Evolutionary conservation across 139 green algal genomes (phyloP).

Genomic region (Yamagishiella unicocca): DNA sequence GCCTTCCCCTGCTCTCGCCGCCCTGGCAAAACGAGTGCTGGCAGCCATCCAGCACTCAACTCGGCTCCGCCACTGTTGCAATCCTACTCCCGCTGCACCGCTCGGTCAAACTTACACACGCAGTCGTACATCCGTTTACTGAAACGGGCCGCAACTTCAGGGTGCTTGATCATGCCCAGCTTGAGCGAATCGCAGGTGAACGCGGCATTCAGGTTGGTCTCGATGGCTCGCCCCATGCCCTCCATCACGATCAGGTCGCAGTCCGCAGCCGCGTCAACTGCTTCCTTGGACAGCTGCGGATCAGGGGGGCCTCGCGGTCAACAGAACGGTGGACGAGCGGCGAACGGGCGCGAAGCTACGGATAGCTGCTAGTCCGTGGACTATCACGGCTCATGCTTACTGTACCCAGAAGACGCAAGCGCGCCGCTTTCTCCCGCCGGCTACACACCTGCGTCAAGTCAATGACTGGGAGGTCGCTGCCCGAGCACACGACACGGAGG

Average conservation of each 20-base stretch:
- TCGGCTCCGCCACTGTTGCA: too few species aligned
- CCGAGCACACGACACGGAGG: constrained; percentile 79
- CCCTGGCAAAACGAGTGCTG: too few species aligned
- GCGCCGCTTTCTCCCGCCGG: too few species aligned
- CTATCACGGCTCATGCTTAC: too few species aligned
- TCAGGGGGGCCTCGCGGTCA: too few species aligned
- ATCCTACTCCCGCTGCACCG: not conserved
- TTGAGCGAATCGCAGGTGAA: constrained; percentile 78
- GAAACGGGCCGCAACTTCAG: constrained; percentile 80
- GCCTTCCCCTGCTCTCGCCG: too few species aligned
- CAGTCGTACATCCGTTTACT: constrained; percentile 86
- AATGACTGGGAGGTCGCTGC: constrained; percentile 89
- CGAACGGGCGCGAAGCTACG: too few species aligned
- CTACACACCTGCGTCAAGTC: constrained; percentile 80
- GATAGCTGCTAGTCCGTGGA: too few species aligned
- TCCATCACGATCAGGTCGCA: constrained; percentile 94
- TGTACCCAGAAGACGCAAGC: too few species aligned
- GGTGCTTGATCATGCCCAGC: constrained; percentile 71
- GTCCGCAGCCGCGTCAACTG: constrained; percentile 76
- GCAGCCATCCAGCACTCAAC: too few species aligned
- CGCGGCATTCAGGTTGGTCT: constrained; percentile 90
- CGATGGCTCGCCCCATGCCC: constrained; percentile 92
- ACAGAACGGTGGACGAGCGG: too few species aligned
- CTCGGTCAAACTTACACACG: constrained; percentile 67
- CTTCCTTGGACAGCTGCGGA: constrained; percentile 74